A percentile compares a stretch with the other conserved stretches of the same genome.
These are phyloP conservation scores for Tympanopsis confertula DNA, from an alignment of 2,329 filamentous ascomycete genomes.

Conservation along the genomic window DNA sequence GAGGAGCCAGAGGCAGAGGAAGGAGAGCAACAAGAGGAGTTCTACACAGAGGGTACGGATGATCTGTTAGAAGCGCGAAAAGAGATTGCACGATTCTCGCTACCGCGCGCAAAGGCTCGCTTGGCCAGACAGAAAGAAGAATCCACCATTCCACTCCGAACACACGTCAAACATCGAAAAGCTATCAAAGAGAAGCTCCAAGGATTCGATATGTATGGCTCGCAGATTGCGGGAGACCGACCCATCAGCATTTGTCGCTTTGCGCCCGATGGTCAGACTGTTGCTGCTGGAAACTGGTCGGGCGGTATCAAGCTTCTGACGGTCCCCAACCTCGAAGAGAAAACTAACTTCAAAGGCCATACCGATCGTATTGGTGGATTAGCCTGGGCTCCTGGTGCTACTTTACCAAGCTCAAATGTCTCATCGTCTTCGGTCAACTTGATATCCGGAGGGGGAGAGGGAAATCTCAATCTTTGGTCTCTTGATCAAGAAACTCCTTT, in stretches of 20 bases:
- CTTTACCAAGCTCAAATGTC: constrained; percentile 40
- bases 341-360: constrained; percentile 49
- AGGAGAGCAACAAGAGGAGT: constrained; percentile 55
- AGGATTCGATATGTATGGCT: constrained; percentile 58
- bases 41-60: constrained; percentile 55
- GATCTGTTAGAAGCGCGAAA: constrained; percentile 49
- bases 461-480: constrained; percentile 59
- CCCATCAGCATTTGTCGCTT: constrained; percentile 61
- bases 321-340: constrained; percentile 56
- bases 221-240: constrained; percentile 58
- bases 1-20: constrained; percentile 30
- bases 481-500: constrained; percentile 54
- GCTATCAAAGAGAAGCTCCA: constrained; percentile 52
- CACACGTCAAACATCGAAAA: constrained; percentile 61
- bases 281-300: constrained; percentile 63
- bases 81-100: constrained; percentile 52
- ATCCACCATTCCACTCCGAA: constrained; percentile 52
- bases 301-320: constrained; percentile 55
- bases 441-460: constrained; percentile 57
- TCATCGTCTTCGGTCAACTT: constrained; percentile 50
- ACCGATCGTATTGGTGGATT: constrained; percentile 58
- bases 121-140: constrained; percentile 51
- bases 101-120: constrained; percentile 51
- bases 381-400: constrained; percentile 56
- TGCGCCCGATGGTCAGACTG: constrained; percentile 50